Conservation (phyloP, 2,329 filamentous ascomycete genomes). For the Lecanicillium sp. region DNA sequence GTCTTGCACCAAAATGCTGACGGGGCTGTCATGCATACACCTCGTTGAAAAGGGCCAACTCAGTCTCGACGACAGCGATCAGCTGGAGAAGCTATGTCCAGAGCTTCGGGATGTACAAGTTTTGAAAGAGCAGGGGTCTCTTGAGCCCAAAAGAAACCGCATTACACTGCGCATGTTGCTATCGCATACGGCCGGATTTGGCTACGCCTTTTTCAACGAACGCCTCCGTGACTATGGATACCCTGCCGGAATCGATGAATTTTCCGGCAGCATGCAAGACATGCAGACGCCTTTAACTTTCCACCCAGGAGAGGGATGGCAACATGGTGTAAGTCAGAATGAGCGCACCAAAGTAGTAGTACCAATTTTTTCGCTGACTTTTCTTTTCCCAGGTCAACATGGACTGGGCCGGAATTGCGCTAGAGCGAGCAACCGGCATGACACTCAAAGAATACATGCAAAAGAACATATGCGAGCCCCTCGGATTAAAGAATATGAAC, state of each 20-base stretch:
- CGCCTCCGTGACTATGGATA: slow-evolving; percentile 35
- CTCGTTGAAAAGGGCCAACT: slow-evolving; percentile 43
- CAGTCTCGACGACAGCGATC: slow-evolving; percentile 36
- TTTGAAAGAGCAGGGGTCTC: slow-evolving; percentile 26
- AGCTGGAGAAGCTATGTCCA: slow-evolving; percentile 37
- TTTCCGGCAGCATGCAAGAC: slow-evolving; percentile 43
- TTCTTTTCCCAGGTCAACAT: slow-evolving; percentile 40
- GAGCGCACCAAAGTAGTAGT: not conserved
- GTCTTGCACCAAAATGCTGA: slow-evolving; percentile 49
- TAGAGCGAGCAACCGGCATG: slow-evolving; percentile 35
- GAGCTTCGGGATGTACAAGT: slow-evolving; percentile 41
- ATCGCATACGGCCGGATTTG: slow-evolving; percentile 47
- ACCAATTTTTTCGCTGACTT: no score
- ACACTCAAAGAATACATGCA: slow-evolving; percentile 41
- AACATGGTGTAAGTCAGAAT: slow-evolving; percentile 43
- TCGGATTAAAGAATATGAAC: slow-evolving; percentile 39
- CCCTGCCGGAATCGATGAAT: slow-evolving; percentile 48
- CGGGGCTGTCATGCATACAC: slow-evolving; percentile 46
- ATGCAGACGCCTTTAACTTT: slow-evolving; percentile 48
- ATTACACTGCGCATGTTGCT: slow-evolving; percentile 52
- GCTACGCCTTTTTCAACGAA: slow-evolving; percentile 47
- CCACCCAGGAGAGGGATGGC: slow-evolving; percentile 54
- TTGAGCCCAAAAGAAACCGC: slow-evolving; percentile 33
- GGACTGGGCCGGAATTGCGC: slow-evolving; percentile 44
- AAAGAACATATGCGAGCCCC: slow-evolving; percentile 36